Base-by-base conservation (phyloP, 2,329 filamentous ascomycete species). In the Fusarium sp. region DNA sequence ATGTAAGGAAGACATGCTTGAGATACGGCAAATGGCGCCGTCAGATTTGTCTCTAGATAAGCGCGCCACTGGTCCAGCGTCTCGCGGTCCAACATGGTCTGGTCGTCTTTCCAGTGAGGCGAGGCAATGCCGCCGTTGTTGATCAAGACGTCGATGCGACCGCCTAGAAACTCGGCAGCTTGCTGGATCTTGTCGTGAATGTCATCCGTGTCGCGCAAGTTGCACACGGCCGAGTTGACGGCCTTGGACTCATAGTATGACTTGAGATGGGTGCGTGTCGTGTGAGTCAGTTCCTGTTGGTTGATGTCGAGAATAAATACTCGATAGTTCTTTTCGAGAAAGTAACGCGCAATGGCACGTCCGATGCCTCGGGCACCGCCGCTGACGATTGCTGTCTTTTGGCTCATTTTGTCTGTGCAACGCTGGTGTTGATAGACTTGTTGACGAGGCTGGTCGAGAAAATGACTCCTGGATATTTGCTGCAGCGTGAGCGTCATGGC, bases 271-370 rank as follows among this genome's bases (percentile, higher is more conserved):
- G 46, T 59, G 13, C 36, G 26, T 1, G 32, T 59, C 5, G 56
- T 59, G 11, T 59, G 32, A 1, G 22, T 38, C 1, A 59, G n/a
- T 42, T 59, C 56, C 6, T 53, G 22, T 22, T 59, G 46, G 26
- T 59, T 46, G 13, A 59, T 45, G 2, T 59, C 56, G 6, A 59
- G 54, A 11, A 59, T 53, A 13, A 59, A 59, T 0, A 59, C 54
- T 1, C 32, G 54, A 0, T 59, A 46, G 11, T 13, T 35, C 10
- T 59, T 35, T 25, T 59, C 54, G 6, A 59, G 56, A 2, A 59
- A 59, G 6, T 59, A 59, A 0, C 54, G 56, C 0, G 47, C 26
- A 5, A 59, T 32, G 1, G 56, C 15, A 0, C 56, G 56, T 1
- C 56, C 56, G 6, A 59, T 59, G 6, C 56, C 54, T 1, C 47